phyloP scores from a whole-genome alignment of 345 rosid species.

The Eucalyptus virginea region DNA sequence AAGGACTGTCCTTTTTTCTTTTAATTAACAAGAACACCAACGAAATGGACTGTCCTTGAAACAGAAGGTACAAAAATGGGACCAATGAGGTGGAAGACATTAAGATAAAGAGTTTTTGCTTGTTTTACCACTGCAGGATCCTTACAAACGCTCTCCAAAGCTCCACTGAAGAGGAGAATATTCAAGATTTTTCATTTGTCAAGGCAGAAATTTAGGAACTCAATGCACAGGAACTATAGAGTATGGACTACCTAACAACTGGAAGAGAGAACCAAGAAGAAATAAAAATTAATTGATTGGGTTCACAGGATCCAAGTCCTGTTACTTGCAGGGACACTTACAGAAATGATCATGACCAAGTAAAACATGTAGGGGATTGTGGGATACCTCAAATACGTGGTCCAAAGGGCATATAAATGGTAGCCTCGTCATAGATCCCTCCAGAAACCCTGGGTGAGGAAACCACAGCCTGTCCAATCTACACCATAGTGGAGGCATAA shows the following conservation, averaged over 20 bases:
- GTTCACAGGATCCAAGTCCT: neutral
- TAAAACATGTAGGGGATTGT: neutral
- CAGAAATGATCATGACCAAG: neutral
- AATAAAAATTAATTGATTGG: neutral
- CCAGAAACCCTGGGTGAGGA: constrained; percentile 87
- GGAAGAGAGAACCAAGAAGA: neutral
- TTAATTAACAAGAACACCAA: neutral
- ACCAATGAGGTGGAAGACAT: neutral
- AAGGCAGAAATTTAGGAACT: neutral
- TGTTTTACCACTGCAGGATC: neutral
- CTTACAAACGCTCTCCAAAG: neutral
- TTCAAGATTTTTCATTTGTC: neutral
- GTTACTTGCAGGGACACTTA: neutral
- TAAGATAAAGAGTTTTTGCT: neutral
- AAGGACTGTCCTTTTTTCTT: neutral
- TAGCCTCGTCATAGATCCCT: constrained; percentile 85
- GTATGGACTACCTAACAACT: neutral
- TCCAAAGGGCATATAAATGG: constrained; percentile 97
- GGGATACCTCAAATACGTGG: constrained; percentile 88
- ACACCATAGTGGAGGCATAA: constrained; percentile 98
- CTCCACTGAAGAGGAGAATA: neutral
- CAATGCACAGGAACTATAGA: neutral
- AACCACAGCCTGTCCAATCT: constrained; percentile 98
- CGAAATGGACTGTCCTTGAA: neutral
- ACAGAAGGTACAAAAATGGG: neutral